These are phyloP conservation scores for Pseudogymnoascus sp. DNA, from an alignment of 2,329 filamentous ascomycete species.

Conservation along the genomic window DNA sequence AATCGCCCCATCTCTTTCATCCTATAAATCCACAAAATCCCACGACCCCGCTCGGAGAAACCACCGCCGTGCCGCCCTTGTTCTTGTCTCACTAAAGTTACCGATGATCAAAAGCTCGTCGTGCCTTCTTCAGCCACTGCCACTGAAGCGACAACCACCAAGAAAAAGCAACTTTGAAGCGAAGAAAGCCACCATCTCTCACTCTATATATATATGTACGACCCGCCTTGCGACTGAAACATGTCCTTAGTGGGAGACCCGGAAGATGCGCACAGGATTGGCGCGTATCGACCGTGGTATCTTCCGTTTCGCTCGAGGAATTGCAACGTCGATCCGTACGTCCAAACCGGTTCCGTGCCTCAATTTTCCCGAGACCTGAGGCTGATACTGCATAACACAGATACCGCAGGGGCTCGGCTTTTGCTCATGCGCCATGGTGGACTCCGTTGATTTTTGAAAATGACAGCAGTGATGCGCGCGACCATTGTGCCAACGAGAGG, in stretches of 20 bases:
- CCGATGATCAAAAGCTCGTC: neutral
- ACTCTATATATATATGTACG: neutral
- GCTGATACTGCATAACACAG: constrained; percentile 14
- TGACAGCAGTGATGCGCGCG: constrained; percentile 52
- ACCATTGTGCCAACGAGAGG: constrained; percentile 45
- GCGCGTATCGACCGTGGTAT: constrained; percentile 41
- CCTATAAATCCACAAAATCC: neutral
- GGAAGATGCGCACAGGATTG: neutral
- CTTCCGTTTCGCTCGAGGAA: constrained; percentile 40
- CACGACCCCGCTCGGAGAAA: neutral
- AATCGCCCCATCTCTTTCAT: neutral
- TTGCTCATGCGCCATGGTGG: neutral
- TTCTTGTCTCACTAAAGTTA: neutral
- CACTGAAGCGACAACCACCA: neutral
- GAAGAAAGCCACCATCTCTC: neutral
- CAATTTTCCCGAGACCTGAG: neutral
- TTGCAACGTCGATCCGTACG: constrained; percentile 2
- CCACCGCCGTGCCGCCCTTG: neutral
- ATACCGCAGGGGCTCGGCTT: neutral
- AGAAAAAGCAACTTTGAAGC: constrained; percentile 6
- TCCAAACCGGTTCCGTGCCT: neutral
- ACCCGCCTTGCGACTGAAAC: neutral
- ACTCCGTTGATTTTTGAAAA: constrained; percentile 56
- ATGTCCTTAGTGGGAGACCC: neutral
- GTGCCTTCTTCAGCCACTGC: neutral